Evolutionary conservation across 345 rosid genomes (phyloP), one percentile per base, ranked within the genome.

Genomic region (Lumnitzera littorea): DNA sequence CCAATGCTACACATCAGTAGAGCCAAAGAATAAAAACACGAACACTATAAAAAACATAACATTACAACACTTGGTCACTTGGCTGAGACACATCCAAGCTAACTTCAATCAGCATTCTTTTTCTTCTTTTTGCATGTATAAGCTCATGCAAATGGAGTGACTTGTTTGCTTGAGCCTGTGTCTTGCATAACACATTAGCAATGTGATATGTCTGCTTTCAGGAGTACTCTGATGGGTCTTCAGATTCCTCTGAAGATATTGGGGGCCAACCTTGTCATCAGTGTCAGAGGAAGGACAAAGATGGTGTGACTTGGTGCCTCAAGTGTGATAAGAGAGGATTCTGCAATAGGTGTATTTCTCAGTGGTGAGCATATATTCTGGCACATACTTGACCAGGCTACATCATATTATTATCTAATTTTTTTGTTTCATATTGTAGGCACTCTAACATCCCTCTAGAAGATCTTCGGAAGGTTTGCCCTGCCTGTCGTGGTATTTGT

Each of bases 401-500:
- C 10, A 6, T 51, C 55, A 15, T 56, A 46, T 62, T 52, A 58
- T 36, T 50, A 61, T 24, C n/a, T 57, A 57, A 58, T 63, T 23
- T 53, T 63, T 24, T 66, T 48, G 58, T 56, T 20, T 55, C 48
- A n/a, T 61, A 69, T 56, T 50, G 9, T 70, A 91, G 97, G 89
- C 88, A 86, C 75, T 76, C 81, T 1, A 74, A 82, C 50, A 75
- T 80, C 70, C 71, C 91, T 27, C 51, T 67, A 67, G 97, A 86
- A 71, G 97, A 95, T 76, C 72, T 84, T 36, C 91, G 83, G 83
- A 86, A 84, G 81, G 72, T 69, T 55, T 95, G 99, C 72, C 99
- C 99, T 72, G 96, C 82, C 23, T 95, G 99, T 73, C 89, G 91
- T 55, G 97, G 99, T 60, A 74, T 78, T 65, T 95, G 99, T 79